Evolutionary conservation across 179 eudicot genomes (phyloP), one percentile per base, ranked within the genome.

Genomic region (Beta corolliflora): DNA sequence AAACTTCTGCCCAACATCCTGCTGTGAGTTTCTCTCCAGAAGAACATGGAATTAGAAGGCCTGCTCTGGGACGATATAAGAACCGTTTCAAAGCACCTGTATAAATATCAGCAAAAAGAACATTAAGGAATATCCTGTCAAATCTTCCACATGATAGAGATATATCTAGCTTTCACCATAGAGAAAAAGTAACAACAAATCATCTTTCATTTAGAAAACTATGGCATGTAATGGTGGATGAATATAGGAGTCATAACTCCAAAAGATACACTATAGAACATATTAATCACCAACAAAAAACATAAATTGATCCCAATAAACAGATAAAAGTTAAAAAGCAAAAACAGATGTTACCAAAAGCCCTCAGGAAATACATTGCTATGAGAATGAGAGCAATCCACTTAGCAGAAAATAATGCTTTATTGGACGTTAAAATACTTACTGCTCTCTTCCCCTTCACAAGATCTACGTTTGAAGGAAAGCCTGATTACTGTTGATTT

Each of bases 1-100:
- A 84, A 75, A 93, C 84, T 84, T 85, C 86, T 48, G 88, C 86
- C 97, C 97, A 92, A 84, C 87, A 81, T 83, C 94, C 96, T 61
- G 90, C 41, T 50, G 79, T 82, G 31, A 86, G 87, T 80, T 87
- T 93, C 78, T 82, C 91, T 58, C 89, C 91, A 59, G 86, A 23
- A 60, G 88, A 89, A 84, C 87, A 83, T 10, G 95, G 93, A 84
- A 93, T 88, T n/a, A 81, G 31, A 56, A 85, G 84, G 19, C 97
- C 95, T 44, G 93, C 96, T 80, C 88, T 89, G 31, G 96, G 96
- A 70, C 88, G 90, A 72, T 85, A 88, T 21, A 91, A 65, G 81
- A 86, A 88, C 64, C 67, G 87, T 81, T 88, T 88, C 36, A 91
- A 89, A n/a, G 89, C 81, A 83, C 90, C 97, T 93, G 87, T 48